phyloP scores from a whole-genome alignment of 305 asterid species.

The Solanum hybrid region DNA sequence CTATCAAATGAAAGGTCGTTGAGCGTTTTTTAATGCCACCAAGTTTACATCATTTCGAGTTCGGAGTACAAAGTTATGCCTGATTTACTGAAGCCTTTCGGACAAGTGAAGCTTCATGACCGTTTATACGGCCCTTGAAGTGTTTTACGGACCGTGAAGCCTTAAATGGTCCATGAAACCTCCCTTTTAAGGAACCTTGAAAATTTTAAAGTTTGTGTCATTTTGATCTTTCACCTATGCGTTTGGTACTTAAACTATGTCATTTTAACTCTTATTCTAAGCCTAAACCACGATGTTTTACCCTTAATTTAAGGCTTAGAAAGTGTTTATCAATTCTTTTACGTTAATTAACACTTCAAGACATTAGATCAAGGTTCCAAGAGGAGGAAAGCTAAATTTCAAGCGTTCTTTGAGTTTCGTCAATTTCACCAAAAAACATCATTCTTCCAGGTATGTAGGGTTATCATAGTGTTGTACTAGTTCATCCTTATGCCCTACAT shows the following conservation, averaged over 20 bases:
- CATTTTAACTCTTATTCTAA: too few species aligned
- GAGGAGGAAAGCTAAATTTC: too few species aligned
- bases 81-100: neutral
- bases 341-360: too few species aligned
- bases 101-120: too few species aligned
- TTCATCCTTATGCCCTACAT: neutral
- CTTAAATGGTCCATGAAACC: neutral
- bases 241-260: too few species aligned
- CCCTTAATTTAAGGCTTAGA: too few species aligned
- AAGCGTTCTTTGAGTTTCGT: too few species aligned
- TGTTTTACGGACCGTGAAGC: neutral
- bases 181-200: neutral
- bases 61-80: neutral
- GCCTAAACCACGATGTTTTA: too few species aligned
- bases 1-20: neutral
- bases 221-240: neutral
- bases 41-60: fast-evolving
- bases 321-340: too few species aligned
- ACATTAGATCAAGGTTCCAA: too few species aligned
- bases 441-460: neutral
- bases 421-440: neutral
- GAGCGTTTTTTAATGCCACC: neutral
- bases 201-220: neutral
- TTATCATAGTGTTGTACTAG: neutral
- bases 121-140: neutral